A percentile compares a stretch with the other conserved stretches of the same genome.
Evolutionary conservation across 2,329 filamentous ascomycete species (phyloP).

Genomic region (Lasiodiplodia gonubiensis): DNA sequence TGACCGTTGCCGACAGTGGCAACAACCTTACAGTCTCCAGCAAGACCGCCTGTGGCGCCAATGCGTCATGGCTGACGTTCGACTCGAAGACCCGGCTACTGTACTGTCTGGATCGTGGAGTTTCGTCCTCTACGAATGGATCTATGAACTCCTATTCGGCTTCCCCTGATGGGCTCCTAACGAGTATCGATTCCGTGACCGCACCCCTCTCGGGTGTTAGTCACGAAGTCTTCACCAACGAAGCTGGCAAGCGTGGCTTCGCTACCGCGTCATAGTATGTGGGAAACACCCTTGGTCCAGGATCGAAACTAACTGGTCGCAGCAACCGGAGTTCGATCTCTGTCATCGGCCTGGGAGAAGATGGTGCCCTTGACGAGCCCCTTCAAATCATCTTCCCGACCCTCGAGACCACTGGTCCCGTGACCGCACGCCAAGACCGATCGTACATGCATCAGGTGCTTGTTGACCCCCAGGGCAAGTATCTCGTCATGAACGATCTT

Average conservation of each 20-base stretch:
- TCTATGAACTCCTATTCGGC: slow-evolving; percentile 48
- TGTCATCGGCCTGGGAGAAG: slow-evolving; percentile 36
- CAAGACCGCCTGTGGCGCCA: slow-evolving; percentile 44
- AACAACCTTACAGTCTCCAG: slow-evolving; percentile 1
- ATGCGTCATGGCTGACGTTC: slow-evolving; percentile 66
- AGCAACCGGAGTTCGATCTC: slow-evolving; percentile 43
- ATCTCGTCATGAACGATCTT: slow-evolving; percentile 69
- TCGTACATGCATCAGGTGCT: slow-evolving; percentile 71
- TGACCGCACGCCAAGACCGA: slow-evolving; percentile 57
- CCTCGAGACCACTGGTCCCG: slow-evolving; percentile 44
- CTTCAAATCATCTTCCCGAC: slow-evolving; percentile 53
- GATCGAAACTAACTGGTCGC: background rate
- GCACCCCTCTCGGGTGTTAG: slow-evolving; percentile 50
- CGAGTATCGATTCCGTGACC: slow-evolving; percentile 29
- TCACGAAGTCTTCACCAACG: slow-evolving; percentile 49
- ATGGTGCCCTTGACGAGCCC: slow-evolving; percentile 31
- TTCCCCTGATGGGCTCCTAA: slow-evolving; percentile 47
- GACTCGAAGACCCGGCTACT: slow-evolving; percentile 57
- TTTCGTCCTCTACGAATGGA: slow-evolving; percentile 52
- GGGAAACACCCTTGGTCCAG: background rate
- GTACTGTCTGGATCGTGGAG: slow-evolving; percentile 66
- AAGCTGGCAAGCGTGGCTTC: slow-evolving; percentile 43
- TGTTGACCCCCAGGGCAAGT: slow-evolving; percentile 67
- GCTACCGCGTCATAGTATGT: slow-evolving; percentile 49
- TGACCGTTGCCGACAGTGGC: background rate